phyloP scores from a whole-genome alignment of 805 yeast species.

The Lipomyces oligophaga region DNA sequence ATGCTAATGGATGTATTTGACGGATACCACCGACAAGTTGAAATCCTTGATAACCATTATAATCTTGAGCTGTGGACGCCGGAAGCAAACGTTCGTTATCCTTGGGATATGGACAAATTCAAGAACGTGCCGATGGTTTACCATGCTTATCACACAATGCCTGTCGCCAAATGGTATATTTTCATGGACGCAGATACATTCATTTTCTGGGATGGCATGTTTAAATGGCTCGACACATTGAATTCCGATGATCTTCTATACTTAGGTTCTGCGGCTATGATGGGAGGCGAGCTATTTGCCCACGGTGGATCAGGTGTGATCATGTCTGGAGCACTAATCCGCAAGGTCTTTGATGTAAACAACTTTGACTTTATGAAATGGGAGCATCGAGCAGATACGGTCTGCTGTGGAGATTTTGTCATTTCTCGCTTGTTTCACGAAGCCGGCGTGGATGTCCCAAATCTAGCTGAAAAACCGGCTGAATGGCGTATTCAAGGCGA shows the following conservation, averaged over 20 bases:
- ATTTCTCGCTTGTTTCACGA: conserved; percentile 33
- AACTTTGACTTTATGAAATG: conserved; percentile 25
- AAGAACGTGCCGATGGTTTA: conserved; percentile 40
- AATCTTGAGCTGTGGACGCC: conserved; percentile 24
- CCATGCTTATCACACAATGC: conserved; percentile 35
- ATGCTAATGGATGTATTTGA: conserved; percentile 24
- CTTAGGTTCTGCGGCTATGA: conserved; percentile 35
- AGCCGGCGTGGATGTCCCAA: conserved; percentile 19
- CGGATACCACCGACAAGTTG: conserved; percentile 33
- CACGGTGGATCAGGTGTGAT: conserved; percentile 42
- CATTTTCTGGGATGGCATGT: conserved; percentile 34
- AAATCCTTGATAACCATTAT: conserved; percentile 31
- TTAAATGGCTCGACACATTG: conserved; percentile 26
- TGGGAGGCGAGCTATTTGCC: conserved; percentile 33
- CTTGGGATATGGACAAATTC: conserved; percentile 40
- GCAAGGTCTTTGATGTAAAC: conserved; percentile 29
- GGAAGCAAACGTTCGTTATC: conserved; percentile 22
- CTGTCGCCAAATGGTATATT: conserved; percentile 38
- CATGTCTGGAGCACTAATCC: conserved; percentile 36
- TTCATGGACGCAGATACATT: conserved; percentile 40
- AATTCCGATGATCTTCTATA: conserved; percentile 35
- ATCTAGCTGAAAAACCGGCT: too few species aligned
- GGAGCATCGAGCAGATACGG: conserved; percentile 24
- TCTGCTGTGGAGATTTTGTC: conserved; percentile 40
- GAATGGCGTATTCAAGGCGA: conserved; percentile 37